Conservation (phyloP, 78 protist species). For the Speleostelium caveatum region DNA sequence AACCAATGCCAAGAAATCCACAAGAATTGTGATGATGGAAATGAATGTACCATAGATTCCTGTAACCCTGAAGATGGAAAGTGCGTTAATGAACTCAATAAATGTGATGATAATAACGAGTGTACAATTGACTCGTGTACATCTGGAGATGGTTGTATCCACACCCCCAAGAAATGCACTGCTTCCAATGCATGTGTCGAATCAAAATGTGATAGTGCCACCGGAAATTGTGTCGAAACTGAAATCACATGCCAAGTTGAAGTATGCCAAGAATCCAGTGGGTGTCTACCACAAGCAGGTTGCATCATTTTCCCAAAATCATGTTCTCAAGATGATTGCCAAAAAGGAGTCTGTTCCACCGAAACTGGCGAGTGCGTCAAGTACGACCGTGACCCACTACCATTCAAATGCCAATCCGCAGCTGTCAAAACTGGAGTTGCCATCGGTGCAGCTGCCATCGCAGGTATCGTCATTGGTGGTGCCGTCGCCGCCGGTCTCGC, state of each 20-base stretch:
- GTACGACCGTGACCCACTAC: slow-evolving; percentile 12
- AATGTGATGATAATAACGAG: slow-evolving; percentile 1
- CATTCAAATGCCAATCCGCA: slow-evolving; percentile 56
- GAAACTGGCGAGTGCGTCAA: slow-evolving; percentile 15
- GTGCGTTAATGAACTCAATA: not conserved
- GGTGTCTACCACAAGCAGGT: slow-evolving; percentile 30
- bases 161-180: slow-evolving; percentile 4
- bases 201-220: not conserved
- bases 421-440: slow-evolving; percentile 34
- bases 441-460: slow-evolving; percentile 30
- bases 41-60: not conserved
- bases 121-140: slow-evolving; percentile 49
- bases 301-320: slow-evolving; percentile 1
- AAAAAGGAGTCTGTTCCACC: slow-evolving; percentile 28
- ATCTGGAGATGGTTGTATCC: slow-evolving; percentile 12
- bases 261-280: not conserved
- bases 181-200: not conserved
- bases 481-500: slow-evolving; percentile 44
- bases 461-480: slow-evolving; percentile 38
- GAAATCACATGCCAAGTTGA: slow-evolving; percentile 1
- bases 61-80: not conserved
- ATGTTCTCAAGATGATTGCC: slow-evolving; percentile 31
- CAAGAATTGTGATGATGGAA: not conserved
- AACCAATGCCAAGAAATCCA: too few relatives aligned
- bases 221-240: slow-evolving; percentile 8